Conservation (phyloP, 768 basidiomycete species). For the Crassisporium funariophilum region DNA sequence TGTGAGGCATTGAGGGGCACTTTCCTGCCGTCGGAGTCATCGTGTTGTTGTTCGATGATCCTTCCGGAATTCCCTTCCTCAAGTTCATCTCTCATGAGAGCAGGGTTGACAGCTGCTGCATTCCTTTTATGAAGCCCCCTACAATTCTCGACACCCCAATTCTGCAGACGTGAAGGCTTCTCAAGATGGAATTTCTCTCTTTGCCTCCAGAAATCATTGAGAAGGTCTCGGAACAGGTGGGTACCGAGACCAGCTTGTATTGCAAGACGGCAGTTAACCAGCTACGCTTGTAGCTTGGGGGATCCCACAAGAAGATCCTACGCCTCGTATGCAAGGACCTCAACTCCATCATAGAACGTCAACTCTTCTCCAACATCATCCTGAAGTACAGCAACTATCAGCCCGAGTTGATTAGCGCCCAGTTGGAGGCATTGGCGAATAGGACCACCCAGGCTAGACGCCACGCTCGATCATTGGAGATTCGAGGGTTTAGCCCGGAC, state of each 20-base stretch:
- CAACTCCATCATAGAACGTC: slow-evolving; percentile 19
- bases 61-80: no score
- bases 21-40: no score
- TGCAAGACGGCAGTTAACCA: neutral
- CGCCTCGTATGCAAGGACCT: slow-evolving; percentile 17
- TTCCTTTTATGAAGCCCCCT: no score
- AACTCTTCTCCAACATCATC: slow-evolving; percentile 22
- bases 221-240: slow-evolving; percentile 16
- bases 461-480: slow-evolving; percentile 21
- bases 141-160: no score
- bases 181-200: slow-evolving; percentile 18
- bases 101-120: no score
- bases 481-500: slow-evolving; percentile 22
- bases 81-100: no score
- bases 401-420: slow-evolving; percentile 21
- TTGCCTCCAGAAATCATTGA: slow-evolving; percentile 20
- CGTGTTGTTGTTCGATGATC: no score
- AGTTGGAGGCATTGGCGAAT: slow-evolving; percentile 20
- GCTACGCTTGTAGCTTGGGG: slow-evolving; percentile 10
- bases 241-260: neutral
- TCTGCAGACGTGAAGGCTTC: no score
- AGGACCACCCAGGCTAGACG: slow-evolving; percentile 13
- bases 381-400: slow-evolving; percentile 25
- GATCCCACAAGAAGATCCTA: slow-evolving; percentile 17
- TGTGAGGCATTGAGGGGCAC: no score